Evolutionary conservation across 2,329 filamentous ascomycete genomes (phyloP), one percentile per base, ranked within the genome.

Genomic region (Sclerotinia spermophila): DNA sequence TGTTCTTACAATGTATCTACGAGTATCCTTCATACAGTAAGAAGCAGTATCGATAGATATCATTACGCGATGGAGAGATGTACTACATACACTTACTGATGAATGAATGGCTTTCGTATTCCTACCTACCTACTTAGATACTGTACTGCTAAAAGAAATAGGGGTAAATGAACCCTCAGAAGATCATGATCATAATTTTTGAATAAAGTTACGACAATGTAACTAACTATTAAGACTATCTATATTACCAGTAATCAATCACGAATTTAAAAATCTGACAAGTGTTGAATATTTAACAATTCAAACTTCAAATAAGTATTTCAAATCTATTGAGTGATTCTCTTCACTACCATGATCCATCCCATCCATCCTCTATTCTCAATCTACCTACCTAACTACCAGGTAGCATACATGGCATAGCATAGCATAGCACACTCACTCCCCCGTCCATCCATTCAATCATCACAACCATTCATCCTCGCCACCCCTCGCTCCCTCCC

Each of bases 141-240:
- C n/a, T n/a, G n/a, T n/a, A n/a, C n/a, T n/a, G 27, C 15, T n/a
- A n/a, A 17, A 10, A 40, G 38, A 58, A 24, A 60, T 40, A 60
- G 58, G 58, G 58, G 58, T 42, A 60, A 60, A n/a, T 38, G 33
- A 38, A n/a, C n/a, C n/a, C n/a, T n/a, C n/a, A n/a, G n/a, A n/a
- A n/a, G n/a, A n/a, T n/a, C n/a, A n/a, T n/a, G n/a, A n/a, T n/a
- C n/a, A n/a, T n/a, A n/a, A n/a, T n/a, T n/a, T n/a, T n/a, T n/a
- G n/a, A n/a, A n/a, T n/a, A n/a, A n/a, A n/a, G n/a, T n/a, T n/a
- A n/a, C n/a, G n/a, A n/a, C n/a, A n/a, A n/a, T n/a, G n/a, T n/a
- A n/a, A n/a, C n/a, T n/a, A n/a, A n/a, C n/a, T n/a, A n/a, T n/a
- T n/a, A n/a, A n/a, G n/a, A n/a, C n/a, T n/a, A n/a, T n/a, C n/a